Conservation (phyloP, 495 filamentous ascomycete genomes). For the Aspergillus wentii region DNA sequence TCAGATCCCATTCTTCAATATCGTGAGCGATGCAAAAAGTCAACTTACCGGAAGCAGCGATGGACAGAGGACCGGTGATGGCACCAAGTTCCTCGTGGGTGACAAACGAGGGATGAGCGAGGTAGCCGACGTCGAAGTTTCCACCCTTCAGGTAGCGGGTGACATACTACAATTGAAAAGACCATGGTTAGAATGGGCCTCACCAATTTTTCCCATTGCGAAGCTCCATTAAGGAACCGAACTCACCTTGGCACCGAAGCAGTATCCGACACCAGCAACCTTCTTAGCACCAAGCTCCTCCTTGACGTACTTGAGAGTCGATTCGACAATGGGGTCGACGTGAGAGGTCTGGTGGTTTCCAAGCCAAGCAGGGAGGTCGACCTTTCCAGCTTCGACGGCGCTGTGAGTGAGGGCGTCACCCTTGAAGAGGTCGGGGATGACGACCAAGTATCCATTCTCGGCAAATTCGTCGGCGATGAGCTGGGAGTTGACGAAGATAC, state of each 20-base stretch:
- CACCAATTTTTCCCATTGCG: too few species aligned
- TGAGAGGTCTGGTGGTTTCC: constrained; percentile 48
- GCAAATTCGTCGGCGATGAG: constrained; percentile 82
- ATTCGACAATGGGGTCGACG: constrained; percentile 63
- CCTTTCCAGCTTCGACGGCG: constrained; percentile 52
- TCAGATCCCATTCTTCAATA: neutral
- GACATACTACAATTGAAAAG: constrained; percentile 25
- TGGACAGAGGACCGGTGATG: constrained; percentile 67
- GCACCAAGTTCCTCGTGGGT: constrained; percentile 69
- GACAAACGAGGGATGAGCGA: constrained; percentile 75
- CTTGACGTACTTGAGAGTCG: constrained; percentile 54
- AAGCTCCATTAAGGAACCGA: neutral
- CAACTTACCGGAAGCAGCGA: constrained; percentile 63
- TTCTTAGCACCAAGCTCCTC: constrained; percentile 56
- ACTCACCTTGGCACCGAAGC: constrained; percentile 42
- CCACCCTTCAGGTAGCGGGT: constrained; percentile 40
- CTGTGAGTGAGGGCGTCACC: constrained; percentile 56
- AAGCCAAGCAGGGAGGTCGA: constrained; percentile 58
- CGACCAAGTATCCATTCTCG: constrained; percentile 70
- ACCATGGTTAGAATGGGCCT: constrained; percentile 1
- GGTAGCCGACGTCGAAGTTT: constrained; percentile 59
- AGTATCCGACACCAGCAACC: constrained; percentile 56
- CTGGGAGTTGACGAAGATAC: constrained; percentile 72
- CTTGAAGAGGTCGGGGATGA: constrained; percentile 74
- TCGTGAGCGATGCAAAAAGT: neutral